phyloP scores from a whole-genome alignment of 2,329 filamentous ascomycete species.

The Periconia sp. region DNA sequence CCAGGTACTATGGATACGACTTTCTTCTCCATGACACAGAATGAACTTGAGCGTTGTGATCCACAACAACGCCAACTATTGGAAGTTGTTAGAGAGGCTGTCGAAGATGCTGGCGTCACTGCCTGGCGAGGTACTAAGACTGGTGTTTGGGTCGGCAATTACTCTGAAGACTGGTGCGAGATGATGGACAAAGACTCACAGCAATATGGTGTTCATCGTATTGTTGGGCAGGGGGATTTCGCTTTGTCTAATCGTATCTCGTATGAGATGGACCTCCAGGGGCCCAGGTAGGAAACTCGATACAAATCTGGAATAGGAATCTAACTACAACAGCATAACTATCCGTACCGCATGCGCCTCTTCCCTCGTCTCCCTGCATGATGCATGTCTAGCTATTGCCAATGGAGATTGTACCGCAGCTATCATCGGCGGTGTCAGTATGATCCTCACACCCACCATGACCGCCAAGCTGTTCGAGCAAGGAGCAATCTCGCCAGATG shows the following conservation, averaged over 20 bases:
- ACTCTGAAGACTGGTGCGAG: conserved; percentile 10
- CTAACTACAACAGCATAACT: conserved; percentile 29
- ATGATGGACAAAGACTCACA: background rate
- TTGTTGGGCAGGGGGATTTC: conserved; percentile 21
- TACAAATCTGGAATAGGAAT: background rate
- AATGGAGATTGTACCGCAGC: conserved; percentile 16
- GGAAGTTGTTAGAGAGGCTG: conserved; percentile 35
- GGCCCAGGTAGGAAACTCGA: conserved; percentile 16
- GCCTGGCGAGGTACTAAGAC: conserved; percentile 34
- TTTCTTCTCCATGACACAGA: conserved; percentile 17
- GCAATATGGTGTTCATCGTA: conserved; percentile 9
- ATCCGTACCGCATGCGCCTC: conserved; percentile 46
- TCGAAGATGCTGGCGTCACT: conserved; percentile 42
- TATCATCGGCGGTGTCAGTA: conserved; percentile 23
- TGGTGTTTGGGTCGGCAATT: conserved; percentile 39
- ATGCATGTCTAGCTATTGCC: conserved; percentile 17
- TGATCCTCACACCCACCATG: conserved; percentile 25
- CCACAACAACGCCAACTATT: conserved; percentile 34
- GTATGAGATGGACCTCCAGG: conserved; percentile 28
- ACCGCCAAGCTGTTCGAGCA: conserved; percentile 11
- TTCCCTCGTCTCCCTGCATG: conserved; percentile 31
- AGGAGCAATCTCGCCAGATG: conserved; percentile 17
- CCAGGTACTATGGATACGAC: conserved; percentile 16
- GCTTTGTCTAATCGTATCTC: conserved; percentile 30
- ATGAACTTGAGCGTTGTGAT: conserved; percentile 20